These are phyloP conservation scores for Colletotrichum endophyticum DNA, from an alignment of 2,329 filamentous ascomycete species.

Conservation along the genomic window DNA sequence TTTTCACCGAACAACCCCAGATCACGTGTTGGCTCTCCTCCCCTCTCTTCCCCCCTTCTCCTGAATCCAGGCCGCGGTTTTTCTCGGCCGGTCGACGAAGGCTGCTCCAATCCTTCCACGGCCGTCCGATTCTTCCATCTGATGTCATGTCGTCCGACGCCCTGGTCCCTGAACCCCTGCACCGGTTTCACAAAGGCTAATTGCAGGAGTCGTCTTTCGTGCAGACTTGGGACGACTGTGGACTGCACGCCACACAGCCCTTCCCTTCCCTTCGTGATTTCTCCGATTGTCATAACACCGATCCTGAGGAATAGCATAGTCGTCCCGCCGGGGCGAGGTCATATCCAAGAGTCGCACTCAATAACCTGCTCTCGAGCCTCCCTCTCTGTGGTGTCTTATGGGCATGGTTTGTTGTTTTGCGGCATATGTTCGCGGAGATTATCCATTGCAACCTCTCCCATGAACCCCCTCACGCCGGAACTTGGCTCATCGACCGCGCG, in stretches of 20 bases:
- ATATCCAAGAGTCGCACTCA: neutral
- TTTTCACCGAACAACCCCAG: neutral
- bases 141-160: constrained; percentile 9
- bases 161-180: constrained; percentile 4
- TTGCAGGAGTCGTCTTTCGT: constrained; percentile 14
- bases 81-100: neutral
- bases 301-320: neutral
- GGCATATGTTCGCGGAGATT: neutral
- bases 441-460: neutral
- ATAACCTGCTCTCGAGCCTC: neutral
- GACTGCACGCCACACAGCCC: neutral
- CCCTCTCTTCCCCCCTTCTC: neutral
- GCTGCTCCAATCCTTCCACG: neutral
- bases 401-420: neutral
- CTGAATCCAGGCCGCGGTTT: neutral
- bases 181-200: constrained; percentile 16
- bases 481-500: neutral
- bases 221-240: constrained; percentile 13
- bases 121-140: neutral
- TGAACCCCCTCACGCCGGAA: neutral
- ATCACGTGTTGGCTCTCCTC: neutral
- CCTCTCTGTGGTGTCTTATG: neutral
- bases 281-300: neutral
- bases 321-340: neutral
- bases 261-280: neutral